Base-by-base conservation (phyloP, 2,329 filamentous ascomycete species). In the Aspergillus fijiensis region DNA sequence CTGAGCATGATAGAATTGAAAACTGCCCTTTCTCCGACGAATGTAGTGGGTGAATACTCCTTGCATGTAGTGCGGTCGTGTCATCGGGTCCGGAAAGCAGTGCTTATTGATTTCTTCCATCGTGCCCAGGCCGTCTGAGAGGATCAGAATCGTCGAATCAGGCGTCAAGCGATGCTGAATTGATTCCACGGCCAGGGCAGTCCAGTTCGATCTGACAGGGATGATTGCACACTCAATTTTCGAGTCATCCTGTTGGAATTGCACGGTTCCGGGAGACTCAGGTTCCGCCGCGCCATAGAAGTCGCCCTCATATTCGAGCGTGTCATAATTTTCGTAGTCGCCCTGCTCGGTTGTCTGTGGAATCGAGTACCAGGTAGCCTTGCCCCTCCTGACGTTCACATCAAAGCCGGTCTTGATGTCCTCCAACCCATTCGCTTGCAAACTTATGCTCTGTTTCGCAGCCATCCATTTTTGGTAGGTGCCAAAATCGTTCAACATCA, bases 61-160 rank as follows among this genome's bases (percentile, higher is more conserved):
- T 29, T 92, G 75, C 60, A 97, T 81, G 67, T 96, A 96, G 58
- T 85, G 86, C 2, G 95, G 95, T 27, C 90, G 84, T 0, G 78
- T 80, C 0, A 77, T 72, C 0, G 84, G 81, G 62, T 93, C 84
- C 0, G 85, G 82, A 66, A 96, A 97, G 29, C 96, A 74, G 11
- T 83, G 75, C 35, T 82, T 76, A 67, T 91, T 92, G 47, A 97
- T 82, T 52, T 87, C 84, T 52, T 98, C 92, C n/a, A 92, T 81
- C 1, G 92, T 80, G 0, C 95, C 94, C 75, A 98, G 85, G 1
- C 93, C 92, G 63, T 94, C 90, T 59, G 92, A 89, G 58, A 96
- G 74, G 58, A 96, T 84, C 60, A 90, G 86, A 7, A 96, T 83
- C 0, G 91, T 90, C 1, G 89, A 91, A 29, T 86, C 79, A 2